Evolutionary conservation across 2,329 filamentous ascomycete genomes (phyloP).

Genomic region (Aspergillus oerlinghausenensis): DNA sequence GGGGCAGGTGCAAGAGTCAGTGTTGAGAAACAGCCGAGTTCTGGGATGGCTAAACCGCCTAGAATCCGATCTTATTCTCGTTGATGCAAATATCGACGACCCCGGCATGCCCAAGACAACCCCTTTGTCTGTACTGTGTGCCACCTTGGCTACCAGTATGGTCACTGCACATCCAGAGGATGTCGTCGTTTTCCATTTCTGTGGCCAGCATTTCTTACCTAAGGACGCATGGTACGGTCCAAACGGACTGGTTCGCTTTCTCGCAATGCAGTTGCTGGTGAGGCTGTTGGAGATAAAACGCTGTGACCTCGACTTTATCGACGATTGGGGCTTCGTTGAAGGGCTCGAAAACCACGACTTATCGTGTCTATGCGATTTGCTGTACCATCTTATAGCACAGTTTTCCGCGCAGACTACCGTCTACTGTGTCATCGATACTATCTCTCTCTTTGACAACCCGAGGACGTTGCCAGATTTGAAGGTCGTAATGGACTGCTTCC

Average conservation of each 20-base stretch:
- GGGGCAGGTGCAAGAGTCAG: too few relatives aligned
- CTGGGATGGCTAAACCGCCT: too few relatives aligned
- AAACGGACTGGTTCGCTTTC: neutral
- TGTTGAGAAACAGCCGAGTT: too few relatives aligned
- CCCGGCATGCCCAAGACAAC: too few relatives aligned
- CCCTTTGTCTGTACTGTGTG: too few relatives aligned
- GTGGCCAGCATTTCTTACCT: too few relatives aligned
- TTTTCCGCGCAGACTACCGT: neutral
- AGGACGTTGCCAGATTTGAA: neutral
- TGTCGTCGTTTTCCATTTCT: too few relatives aligned
- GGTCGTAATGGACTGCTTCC: neutral
- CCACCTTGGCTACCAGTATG: too few relatives aligned
- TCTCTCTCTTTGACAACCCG: neutral
- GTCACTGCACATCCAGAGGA: too few relatives aligned
- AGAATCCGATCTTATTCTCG: too few relatives aligned
- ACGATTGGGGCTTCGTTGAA: neutral
- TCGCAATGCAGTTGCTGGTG: neutral
- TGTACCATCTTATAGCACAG: neutral
- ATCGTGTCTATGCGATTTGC: neutral
- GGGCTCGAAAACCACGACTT: neutral
- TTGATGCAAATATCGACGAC: too few relatives aligned
- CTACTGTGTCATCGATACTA: neutral
- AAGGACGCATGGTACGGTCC: neutral
- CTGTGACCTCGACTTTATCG: neutral
- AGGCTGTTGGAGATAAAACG: neutral